phyloP scores from a whole-genome alignment of 2,329 filamentous ascomycete genomes.

The Colletotrichum melonis region DNA sequence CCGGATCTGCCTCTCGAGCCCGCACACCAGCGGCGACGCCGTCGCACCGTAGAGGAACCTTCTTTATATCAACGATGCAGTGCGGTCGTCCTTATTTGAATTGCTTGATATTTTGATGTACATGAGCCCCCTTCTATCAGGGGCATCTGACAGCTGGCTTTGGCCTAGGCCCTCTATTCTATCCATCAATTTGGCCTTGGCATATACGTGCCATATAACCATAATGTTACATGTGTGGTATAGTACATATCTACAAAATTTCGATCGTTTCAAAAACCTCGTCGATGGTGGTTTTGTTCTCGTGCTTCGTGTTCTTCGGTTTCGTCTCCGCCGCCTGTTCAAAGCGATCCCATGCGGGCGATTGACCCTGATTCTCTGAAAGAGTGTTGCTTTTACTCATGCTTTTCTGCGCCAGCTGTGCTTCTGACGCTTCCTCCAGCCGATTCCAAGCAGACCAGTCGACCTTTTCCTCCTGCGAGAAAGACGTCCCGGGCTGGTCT shows the following conservation, averaged over 20 bases:
- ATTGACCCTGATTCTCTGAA: neutral
- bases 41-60: neutral
- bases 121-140: neutral
- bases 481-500: neutral
- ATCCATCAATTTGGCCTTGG: neutral
- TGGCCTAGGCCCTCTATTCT: neutral
- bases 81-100: neutral
- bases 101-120: neutral
- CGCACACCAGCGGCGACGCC: neutral
- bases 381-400: neutral
- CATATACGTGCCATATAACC: neutral
- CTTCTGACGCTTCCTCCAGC: neutral
- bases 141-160: neutral
- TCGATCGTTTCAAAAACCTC: neutral
- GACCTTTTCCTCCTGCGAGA: neutral
- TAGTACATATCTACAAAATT: constrained; percentile 5
- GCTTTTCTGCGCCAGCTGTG: neutral
- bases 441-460: neutral
- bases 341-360: neutral
- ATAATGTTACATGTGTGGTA: neutral
- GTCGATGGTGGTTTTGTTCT: neutral
- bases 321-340: neutral
- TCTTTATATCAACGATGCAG: neutral
- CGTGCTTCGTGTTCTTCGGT: neutral
- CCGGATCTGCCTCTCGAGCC: constrained; percentile 5